Evolutionary conservation across 768 basidiomycete species (phyloP).

Genomic region (Hemileccinum rubropunctum): DNA sequence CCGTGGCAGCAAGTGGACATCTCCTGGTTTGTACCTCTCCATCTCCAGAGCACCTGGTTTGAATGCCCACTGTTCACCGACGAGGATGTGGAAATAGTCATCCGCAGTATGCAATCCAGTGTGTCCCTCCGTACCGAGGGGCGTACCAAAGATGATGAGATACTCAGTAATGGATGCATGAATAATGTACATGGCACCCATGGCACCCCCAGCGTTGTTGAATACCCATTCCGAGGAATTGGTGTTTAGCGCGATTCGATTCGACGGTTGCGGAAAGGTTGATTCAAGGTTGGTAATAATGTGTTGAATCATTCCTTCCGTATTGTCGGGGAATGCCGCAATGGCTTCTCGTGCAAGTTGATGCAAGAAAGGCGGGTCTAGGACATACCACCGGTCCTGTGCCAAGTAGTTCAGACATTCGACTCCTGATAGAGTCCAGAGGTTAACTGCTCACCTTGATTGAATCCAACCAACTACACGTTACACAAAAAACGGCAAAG

Average conservation of each 20-base stretch:
- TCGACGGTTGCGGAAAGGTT: constrained; percentile 62
- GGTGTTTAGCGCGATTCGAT: constrained; percentile 47
- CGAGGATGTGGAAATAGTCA: constrained; percentile 95
- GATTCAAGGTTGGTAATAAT: constrained; percentile 78
- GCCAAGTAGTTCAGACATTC: background rate
- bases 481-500: constrained; percentile 29
- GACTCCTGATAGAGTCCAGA: background rate
- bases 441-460: constrained; percentile 51
- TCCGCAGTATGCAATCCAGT: constrained; percentile 92
- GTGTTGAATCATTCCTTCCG: constrained; percentile 71
- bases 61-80: constrained; percentile 96
- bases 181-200: constrained; percentile 98
- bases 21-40: constrained; percentile 84
- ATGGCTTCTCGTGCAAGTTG: constrained; percentile 74
- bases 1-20: constrained; percentile 78
- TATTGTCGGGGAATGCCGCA: constrained; percentile 59
- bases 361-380: constrained; percentile 72
- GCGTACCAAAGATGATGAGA: constrained; percentile 93
- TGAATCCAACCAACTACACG: constrained; percentile 53
- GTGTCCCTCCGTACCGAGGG: constrained; percentile 96
- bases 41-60: constrained; percentile 73
- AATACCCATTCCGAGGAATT: constrained; percentile 85
- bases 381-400: constrained; percentile 84
- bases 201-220: constrained; percentile 96
- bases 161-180: constrained; percentile 98